Evolutionary conservation across 73 alveolate genomes (phyloP), one percentile per base, ranked within the genome.

Genomic region (Paramecium caudatum): DNA sequence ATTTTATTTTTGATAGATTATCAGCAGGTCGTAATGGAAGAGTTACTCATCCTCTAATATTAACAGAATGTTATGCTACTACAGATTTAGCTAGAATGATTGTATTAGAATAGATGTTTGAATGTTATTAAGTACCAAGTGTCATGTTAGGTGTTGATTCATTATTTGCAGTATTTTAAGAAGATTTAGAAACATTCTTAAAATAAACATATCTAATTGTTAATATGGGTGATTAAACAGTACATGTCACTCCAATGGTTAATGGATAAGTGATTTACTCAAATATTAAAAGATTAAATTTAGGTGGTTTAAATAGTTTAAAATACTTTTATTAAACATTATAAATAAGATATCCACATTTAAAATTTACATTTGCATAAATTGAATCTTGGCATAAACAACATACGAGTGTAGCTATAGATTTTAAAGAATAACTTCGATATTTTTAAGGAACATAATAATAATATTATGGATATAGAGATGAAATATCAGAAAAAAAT

Each of bases 141-240:
- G 88, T 74, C 2, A 74, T 74, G 88, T 74, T 74, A 21, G 88
- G 88, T 41, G 88, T 74, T 8, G 88, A 74, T 45, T 34, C 88
- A 6, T 45, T 74, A 8, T 74, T 41, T 15, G 36, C 88, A 19
- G 62, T 43, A 2, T 74, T 39, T 74, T 5, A 74, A 27, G 39
- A 74, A 17, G 65, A 43, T 43, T 74, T 74, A 43, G 62, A 37
- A 3, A 16, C 43, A n/a, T 74, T 41, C 32, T n/a, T 74, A 7
- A 74, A 74, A 74, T 43, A 74, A 45, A 74, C 62, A 0, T 21
- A 37, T 10, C 9, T 74, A 17, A 23, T 74, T 8, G 65, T 74
- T 12, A 45, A 45, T 74, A 30, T 74, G n/a, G 88, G 88, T 3
- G 88, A 74, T 74, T 23, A 74, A 41, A 45, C 68, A 21, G 47